Percentiles rank a stretch among this genome's conserved stretches.
Conservation (phyloP, 1,284 basidiomycete genomes). For the Amylostereum areolatum region DNA sequence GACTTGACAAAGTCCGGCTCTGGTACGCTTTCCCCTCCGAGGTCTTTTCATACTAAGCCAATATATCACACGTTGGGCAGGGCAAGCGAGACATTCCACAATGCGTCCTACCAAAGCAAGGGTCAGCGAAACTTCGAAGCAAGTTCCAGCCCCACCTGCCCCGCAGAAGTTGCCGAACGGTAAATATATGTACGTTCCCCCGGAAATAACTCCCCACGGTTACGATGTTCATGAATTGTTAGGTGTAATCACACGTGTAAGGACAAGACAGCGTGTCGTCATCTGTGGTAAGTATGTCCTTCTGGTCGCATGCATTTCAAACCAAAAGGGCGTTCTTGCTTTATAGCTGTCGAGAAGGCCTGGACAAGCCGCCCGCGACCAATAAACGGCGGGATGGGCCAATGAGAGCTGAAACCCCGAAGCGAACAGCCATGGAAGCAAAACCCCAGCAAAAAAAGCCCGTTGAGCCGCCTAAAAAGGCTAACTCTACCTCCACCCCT, state of each 20-base stretch:
- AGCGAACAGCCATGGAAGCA: too few species aligned
- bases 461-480: too few species aligned
- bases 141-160: constrained; percentile 29
- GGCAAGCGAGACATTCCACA: not conserved
- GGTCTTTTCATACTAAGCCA: not conserved
- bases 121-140: constrained; percentile 10
- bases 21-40: constrained; percentile 9
- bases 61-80: too few species aligned
- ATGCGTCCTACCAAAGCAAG: not conserved
- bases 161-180: constrained; percentile 37
- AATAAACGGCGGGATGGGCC: constrained; percentile 17
- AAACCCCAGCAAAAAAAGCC: too few species aligned
- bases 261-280: constrained; percentile 66
- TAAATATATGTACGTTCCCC: constrained; percentile 43
- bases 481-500: not conserved
- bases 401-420: not conserved
- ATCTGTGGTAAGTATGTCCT: constrained; percentile 53
- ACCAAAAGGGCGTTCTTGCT: constrained; percentile 1
- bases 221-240: not conserved
- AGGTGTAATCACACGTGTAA: constrained; percentile 81
- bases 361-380: constrained; percentile 44
- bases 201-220: not conserved
- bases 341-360: constrained; percentile 65
- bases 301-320: not conserved
- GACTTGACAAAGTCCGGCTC: constrained; percentile 26